These are phyloP conservation scores for Melaleuca alternifolia DNA, from an alignment of 345 rosid genomes.

Conservation along the genomic window DNA sequence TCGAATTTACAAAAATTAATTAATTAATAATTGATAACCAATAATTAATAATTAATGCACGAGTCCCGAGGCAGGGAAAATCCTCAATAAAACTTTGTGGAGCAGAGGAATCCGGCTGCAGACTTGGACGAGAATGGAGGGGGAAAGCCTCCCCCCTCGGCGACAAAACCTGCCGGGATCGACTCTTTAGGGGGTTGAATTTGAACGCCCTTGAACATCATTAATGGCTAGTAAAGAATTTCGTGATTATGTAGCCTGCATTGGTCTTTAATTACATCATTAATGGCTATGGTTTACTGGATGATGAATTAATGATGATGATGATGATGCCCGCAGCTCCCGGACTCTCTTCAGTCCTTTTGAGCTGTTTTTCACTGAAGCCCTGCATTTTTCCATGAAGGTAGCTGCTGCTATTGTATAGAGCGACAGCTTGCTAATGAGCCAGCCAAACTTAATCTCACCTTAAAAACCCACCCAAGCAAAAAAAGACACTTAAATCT, in stretches of 20 bases:
- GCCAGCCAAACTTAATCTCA: not conserved
- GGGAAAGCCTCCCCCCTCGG: not conserved
- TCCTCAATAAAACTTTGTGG: not conserved
- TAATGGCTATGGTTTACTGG: not conserved
- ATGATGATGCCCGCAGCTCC: not conserved
- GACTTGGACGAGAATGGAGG: constrained; percentile 29
- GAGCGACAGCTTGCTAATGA: not conserved
- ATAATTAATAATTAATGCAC: constrained; percentile 4
- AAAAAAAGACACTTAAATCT: not conserved
- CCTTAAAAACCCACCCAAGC: not conserved
- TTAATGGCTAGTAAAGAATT: not conserved
- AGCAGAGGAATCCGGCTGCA: constrained; percentile 42
- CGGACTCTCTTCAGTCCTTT: not conserved
- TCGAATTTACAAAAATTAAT: not conserved
- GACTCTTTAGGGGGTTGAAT: constrained; percentile 15
- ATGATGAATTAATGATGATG: not conserved
- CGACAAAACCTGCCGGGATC: constrained; percentile 37
- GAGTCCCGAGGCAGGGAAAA: constrained; percentile 8
- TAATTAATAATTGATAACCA: not conserved
- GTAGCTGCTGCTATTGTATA: not conserved
- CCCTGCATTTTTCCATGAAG: not conserved
- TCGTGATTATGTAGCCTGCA: not conserved
- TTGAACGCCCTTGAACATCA: not conserved
- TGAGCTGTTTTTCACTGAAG: not conserved
- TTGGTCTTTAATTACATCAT: not conserved